Percentiles rank a stretch among this genome's conserved stretches.
phyloP scores from a whole-genome alignment of 495 filamentous ascomycete species.

The Podospora sp. region DNA sequence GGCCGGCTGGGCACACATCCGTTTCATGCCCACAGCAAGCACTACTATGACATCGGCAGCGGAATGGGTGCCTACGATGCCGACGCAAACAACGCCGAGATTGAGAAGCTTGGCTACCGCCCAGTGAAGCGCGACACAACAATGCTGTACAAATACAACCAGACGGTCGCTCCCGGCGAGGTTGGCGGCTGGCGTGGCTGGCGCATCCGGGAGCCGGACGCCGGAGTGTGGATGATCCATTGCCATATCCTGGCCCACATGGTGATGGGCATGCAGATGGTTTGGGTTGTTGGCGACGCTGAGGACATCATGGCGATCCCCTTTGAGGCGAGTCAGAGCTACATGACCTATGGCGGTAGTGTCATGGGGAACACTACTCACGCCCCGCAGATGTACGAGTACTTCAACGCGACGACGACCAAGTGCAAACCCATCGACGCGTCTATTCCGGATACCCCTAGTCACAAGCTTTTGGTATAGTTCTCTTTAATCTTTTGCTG shows the following conservation, averaged over 20 bases:
- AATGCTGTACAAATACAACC: constrained; percentile 54
- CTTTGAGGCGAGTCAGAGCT: constrained; percentile 41
- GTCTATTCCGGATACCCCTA: not conserved
- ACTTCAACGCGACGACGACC: constrained; percentile 25
- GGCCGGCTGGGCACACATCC: constrained; percentile 61
- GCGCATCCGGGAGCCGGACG: constrained; percentile 52
- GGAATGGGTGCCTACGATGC: constrained; percentile 60
- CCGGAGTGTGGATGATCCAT: constrained; percentile 67
- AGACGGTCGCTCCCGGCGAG: constrained; percentile 37
- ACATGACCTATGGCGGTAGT: constrained; percentile 52
- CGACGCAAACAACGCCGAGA: constrained; percentile 52
- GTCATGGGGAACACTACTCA: constrained; percentile 53
- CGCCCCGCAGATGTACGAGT: constrained; percentile 37
- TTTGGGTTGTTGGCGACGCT: constrained; percentile 54
- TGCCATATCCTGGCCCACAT: constrained; percentile 55
- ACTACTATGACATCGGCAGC: constrained; percentile 61
- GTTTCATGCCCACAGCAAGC: constrained; percentile 62
- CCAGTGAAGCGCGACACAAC: constrained; percentile 59
- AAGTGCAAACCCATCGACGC: constrained; percentile 18
- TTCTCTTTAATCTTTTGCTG: too few relatives aligned
- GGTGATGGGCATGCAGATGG: constrained; percentile 53
- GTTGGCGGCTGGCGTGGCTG: constrained; percentile 62
- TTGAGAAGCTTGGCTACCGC: constrained; percentile 36
- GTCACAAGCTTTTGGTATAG: not conserved
- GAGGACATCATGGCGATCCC: constrained; percentile 43